phyloP scores from a whole-genome alignment of 352 stramenopile genomes.

The Phytophthora megakarya region DNA sequence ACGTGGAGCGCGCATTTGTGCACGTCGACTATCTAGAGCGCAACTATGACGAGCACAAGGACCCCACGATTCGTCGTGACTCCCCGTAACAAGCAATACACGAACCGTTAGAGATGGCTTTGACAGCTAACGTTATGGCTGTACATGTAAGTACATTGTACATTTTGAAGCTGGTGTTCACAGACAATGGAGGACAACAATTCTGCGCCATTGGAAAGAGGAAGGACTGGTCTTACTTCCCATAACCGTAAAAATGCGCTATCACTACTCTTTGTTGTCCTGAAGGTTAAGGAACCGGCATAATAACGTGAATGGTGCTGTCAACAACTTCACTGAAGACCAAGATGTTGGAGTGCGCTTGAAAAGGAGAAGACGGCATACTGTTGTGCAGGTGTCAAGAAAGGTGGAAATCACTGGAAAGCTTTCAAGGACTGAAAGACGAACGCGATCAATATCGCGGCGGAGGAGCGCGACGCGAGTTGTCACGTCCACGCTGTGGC shows the following conservation, averaged over 20 bases:
- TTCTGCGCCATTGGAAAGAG: too few species aligned
- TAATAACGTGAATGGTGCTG: background rate
- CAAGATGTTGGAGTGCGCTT: constrained; percentile 21
- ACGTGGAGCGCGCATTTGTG: constrained; percentile 97
- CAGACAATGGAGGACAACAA: too few species aligned
- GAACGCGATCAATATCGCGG: constrained; percentile 34
- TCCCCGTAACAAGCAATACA: constrained; percentile 21
- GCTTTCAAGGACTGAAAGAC: constrained; percentile 14
- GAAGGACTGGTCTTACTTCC: too few species aligned
- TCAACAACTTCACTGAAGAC: constrained; percentile 13
- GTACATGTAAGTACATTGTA: too few species aligned
- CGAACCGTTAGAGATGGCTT: too few species aligned
- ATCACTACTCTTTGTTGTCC: too few species aligned
- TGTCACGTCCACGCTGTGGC: constrained; percentile 38
- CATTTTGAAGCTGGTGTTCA: too few species aligned
- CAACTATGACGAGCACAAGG: constrained; percentile 91
- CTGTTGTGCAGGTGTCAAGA: constrained; percentile 2
- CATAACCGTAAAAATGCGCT: too few species aligned
- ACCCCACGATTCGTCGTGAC: constrained; percentile 71
- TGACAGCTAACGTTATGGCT: too few species aligned
- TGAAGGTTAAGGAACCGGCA: constrained; percentile 20
- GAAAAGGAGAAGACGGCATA: constrained; percentile 3
- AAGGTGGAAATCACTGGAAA: background rate
- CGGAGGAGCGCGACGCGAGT: constrained; percentile 37
- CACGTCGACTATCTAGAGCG: constrained; percentile 96